Conservation (phyloP, 345 rosid species). For the Ceriops tagal region DNA sequence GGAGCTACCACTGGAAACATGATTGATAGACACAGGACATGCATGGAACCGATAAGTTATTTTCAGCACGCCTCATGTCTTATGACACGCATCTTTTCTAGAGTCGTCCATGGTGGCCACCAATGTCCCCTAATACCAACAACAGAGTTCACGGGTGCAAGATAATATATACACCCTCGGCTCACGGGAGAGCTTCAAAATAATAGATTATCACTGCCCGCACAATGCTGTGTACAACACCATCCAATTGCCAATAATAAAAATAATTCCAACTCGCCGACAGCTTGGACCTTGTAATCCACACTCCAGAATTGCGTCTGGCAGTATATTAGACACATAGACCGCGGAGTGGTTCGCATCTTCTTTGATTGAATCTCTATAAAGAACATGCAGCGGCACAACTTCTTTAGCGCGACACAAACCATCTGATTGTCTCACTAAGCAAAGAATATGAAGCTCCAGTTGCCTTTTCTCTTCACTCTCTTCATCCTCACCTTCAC, state of each 20-base stretch:
- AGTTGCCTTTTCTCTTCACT: constrained; percentile 25
- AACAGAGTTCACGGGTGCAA: constrained; percentile 37
- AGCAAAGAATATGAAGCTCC: constrained; percentile 34
- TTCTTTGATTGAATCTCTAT: constrained; percentile 4
- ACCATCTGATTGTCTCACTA: neutral
- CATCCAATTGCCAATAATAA: neutral
- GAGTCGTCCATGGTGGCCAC: constrained; percentile 14
- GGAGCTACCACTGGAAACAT: too few species aligned
- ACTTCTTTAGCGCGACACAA: neutral
- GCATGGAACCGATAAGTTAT: neutral
- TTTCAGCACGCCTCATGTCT: neutral
- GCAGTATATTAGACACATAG: too few species aligned
- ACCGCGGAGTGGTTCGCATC: neutral
- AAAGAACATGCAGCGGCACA: neutral
- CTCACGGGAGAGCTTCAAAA: constrained; percentile 29
- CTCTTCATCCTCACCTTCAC: constrained; percentile 7
- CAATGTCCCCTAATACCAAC: constrained; percentile 22
- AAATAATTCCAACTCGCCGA: neutral
- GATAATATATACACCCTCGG: neutral
- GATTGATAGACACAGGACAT: too few species aligned
- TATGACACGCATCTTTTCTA: constrained; percentile 12
- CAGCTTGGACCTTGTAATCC: constrained; percentile 12
- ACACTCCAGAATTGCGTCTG: neutral
- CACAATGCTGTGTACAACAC: neutral
- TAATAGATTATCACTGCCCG: neutral